Conservation (phyloP, 768 basidiomycete genomes). For the Lactifluus rugatus region DNA sequence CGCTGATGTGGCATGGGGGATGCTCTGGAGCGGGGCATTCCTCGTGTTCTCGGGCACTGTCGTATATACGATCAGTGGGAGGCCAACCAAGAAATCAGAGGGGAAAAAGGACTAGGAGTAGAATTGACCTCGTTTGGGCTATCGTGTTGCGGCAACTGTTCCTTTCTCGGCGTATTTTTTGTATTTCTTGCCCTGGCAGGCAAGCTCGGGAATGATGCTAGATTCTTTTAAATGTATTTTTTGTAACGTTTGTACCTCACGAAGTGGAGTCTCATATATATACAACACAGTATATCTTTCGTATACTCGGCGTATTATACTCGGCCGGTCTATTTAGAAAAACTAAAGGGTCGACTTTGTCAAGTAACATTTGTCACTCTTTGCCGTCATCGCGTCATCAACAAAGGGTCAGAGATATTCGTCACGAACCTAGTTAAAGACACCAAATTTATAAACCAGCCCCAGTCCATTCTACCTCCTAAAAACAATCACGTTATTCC, state of each 20-base stretch:
- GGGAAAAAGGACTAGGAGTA: slow-evolving; percentile 15
- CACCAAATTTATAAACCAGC: too few species aligned
- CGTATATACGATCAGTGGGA: slow-evolving; percentile 43
- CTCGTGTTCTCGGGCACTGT: slow-evolving; percentile 65
- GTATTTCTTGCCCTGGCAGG: neutral
- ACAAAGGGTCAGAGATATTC: too few species aligned
- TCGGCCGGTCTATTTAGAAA: neutral
- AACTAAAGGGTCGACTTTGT: neutral
- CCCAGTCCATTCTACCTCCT: too few species aligned
- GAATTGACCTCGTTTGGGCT: too few species aligned
- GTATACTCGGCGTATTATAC: neutral
- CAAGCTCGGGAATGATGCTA: neutral
- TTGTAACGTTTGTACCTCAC: neutral
- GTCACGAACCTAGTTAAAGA: too few species aligned
- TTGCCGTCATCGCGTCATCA: too few species aligned
- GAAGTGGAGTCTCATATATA: neutral
- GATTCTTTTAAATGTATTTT: neutral
- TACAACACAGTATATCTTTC: neutral
- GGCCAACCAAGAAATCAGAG: neutral
- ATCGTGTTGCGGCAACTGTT: too few species aligned
- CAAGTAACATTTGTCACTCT: too few species aligned
- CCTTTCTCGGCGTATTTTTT: too few species aligned
- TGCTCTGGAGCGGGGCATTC: slow-evolving; percentile 63
- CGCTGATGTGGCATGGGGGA: slow-evolving; percentile 22
- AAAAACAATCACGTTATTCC: too few species aligned